Evolutionary conservation across 148 eudicot genomes (phyloP).

Genomic region (Beta vulgaris): DNA sequence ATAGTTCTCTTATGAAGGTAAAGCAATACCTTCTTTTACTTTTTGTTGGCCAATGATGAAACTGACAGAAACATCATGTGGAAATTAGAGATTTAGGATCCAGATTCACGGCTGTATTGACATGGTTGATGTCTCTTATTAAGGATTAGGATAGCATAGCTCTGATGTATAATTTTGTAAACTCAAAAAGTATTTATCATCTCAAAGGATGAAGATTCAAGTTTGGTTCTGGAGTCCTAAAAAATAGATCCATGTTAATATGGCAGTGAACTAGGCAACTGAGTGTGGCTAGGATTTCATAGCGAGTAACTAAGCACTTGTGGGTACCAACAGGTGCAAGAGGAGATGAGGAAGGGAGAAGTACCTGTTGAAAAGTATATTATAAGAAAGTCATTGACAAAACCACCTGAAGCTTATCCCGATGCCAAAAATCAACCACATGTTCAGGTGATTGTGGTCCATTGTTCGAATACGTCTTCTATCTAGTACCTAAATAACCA

Average conservation of each 20-base stretch:
- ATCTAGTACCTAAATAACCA: background rate
- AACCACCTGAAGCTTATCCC: constrained; percentile 92
- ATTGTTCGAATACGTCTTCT: constrained; percentile 1
- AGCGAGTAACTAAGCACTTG: constrained; percentile 6
- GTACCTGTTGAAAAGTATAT: constrained; percentile 82
- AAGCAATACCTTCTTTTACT: background rate
- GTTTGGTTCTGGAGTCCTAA: background rate
- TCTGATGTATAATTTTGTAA: background rate
- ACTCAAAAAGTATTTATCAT: too few relatives aligned
- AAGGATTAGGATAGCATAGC: background rate
- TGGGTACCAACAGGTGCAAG: constrained; percentile 59
- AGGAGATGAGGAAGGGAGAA: constrained; percentile 89
- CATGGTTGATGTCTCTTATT: background rate
- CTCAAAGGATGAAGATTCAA: background rate
- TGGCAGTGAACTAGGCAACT: background rate
- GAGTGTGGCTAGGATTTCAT: constrained; percentile 18
- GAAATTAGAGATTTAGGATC: background rate
- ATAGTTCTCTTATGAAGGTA: constrained; percentile 78
- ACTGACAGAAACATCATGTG: background rate
- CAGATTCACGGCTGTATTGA: background rate
- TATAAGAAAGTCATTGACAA: constrained; percentile 85
- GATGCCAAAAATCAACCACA: constrained; percentile 97
- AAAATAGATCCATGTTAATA: background rate
- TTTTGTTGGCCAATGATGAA: constrained; percentile 2
- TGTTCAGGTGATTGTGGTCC: constrained; percentile 67